Conservation (phyloP, 176 grass and related monocot genomes). For the Carex kokanica region DNA sequence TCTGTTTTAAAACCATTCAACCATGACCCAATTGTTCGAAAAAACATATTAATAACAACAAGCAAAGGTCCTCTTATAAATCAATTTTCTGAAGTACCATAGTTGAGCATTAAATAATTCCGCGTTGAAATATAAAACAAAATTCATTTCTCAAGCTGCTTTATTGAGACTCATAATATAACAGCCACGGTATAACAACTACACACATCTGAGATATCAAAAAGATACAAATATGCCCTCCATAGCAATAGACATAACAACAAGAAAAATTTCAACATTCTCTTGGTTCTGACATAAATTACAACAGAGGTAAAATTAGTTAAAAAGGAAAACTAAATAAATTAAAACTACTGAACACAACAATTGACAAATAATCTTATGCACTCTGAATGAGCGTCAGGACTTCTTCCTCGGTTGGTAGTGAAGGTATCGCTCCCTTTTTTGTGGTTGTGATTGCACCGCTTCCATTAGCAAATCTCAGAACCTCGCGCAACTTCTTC, state of each 20-base stretch:
- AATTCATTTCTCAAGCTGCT: neutral
- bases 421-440: slow-evolving; percentile 83
- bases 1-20: neutral
- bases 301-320: slow-evolving; percentile 4
- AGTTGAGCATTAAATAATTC: neutral
- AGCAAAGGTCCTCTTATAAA: neutral
- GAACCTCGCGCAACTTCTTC: slow-evolving; percentile 48
- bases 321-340: slow-evolving; percentile 18
- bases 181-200: neutral
- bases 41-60: neutral
- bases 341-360: slow-evolving; percentile 17
- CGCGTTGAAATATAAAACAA: neutral
- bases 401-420: slow-evolving; percentile 52
- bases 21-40: neutral
- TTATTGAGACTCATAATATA: slow-evolving; percentile 15
- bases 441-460: slow-evolving; percentile 77
- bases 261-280: neutral
- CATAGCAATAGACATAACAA: neutral
- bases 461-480: slow-evolving; percentile 72
- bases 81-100: neutral
- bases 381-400: slow-evolving; percentile 47
- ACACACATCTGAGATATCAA: neutral
- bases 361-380: slow-evolving; percentile 31
- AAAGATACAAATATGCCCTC: slow-evolving; percentile 12
- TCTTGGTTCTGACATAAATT: neutral